Base-by-base conservation (phyloP, 805 yeast genomes). In the Candida silvicultrix region DNA sequence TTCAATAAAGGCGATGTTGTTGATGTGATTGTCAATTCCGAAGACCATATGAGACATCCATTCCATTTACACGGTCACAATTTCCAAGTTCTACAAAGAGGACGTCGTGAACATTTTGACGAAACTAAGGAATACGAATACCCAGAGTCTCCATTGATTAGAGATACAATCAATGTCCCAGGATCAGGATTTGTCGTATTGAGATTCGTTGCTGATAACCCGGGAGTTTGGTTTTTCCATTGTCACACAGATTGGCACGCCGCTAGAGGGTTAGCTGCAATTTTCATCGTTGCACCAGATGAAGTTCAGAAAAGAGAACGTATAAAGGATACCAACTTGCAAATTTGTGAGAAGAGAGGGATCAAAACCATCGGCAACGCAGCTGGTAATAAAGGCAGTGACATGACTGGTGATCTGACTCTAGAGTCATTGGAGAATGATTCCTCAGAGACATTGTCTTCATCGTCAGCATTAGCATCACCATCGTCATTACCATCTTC, bases 221-320 rank as follows among this genome's bases (percentile, higher is more conserved):
- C 97, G 0, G 97, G 97, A 41, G 83, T 87, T 18, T 89, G 97
- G 97, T 78, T 84, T 45, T 85, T 89, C 80, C 97, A 89, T 62
- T 89, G 97, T 65, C 96, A 87, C 58, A 78, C 86, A 29, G 92
- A 85, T 57, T 85, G 89, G 84, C 95, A 85, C 64, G 76, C 85
- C 54, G 83, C 79, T 50, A 92, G 85, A 66, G 95, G 95, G 14
- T 71, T 85, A 46, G 90, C 90, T 11, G 68, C 83, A 37, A 77
- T 80, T 1, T 75, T 85, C 36, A 69, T 85, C 31, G 95, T 85
- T 59, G 81, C 85, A 12, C 90, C 94, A n/a, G 60, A 67, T 42
- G 68, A 65, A 38, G 62, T 83, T 20, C 74, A 75, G 54, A 56
- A 68, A 48, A 40, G 53, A 16, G 69, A 68, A 40, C 16, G 7